Evolutionary conservation across 208 protist species (phyloP).

Genomic region (Leishmania aethiopica): DNA sequence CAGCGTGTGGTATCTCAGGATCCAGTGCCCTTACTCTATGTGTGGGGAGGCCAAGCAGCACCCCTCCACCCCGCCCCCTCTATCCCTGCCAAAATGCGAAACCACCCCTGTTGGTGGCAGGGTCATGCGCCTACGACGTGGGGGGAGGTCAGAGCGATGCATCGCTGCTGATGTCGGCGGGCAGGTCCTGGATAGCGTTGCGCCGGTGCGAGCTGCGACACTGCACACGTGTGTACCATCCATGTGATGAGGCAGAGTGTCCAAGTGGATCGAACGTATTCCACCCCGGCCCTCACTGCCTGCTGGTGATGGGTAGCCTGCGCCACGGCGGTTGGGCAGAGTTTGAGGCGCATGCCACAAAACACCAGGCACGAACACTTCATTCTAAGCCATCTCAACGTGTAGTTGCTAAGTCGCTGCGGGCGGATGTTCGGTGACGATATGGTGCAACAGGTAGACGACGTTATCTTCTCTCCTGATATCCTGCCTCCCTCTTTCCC

Average conservation of each 20-base stretch:
- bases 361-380: background rate
- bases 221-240: background rate
- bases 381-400: background rate
- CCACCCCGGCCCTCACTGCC: no score
- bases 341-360: no score
- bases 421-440: background rate
- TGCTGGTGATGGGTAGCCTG: no score
- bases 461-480: background rate
- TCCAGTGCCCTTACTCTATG: background rate
- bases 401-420: background rate
- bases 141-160: background rate
- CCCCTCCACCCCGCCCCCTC: no score
- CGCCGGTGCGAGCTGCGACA: background rate
- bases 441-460: background rate
- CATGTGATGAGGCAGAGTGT: background rate
- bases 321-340: no score
- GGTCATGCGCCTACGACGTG: background rate
- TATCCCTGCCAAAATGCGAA: background rate
- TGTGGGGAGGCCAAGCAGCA: background rate
- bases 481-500: background rate
- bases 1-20: background rate
- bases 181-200: background rate
- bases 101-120: background rate
- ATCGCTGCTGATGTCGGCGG: background rate
- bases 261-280: background rate